A percentile compares a stretch with the other conserved stretches of the same genome.
Evolutionary conservation across 768 basidiomycete genomes (phyloP).

Genomic region (Rhizopogon vesiculosus): DNA sequence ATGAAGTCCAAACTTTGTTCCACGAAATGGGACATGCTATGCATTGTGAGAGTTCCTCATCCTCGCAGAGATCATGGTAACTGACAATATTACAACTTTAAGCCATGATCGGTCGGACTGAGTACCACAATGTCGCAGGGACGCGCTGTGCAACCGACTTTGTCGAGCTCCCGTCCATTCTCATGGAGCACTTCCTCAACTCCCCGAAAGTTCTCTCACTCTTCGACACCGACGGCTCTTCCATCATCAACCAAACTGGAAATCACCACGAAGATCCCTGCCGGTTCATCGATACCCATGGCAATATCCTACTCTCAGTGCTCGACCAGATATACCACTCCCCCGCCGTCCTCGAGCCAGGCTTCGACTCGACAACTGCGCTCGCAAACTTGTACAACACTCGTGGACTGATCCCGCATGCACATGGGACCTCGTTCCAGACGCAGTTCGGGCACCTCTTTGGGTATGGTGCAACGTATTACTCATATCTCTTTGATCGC

Average conservation of each 20-base stretch:
- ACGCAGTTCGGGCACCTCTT: conserved; percentile 94
- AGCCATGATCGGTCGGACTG: conserved; percentile 98
- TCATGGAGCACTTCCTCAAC: conserved; percentile 97
- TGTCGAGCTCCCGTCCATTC: conserved; percentile 94
- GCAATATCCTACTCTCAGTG: conserved; percentile 83
- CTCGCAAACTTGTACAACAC: conserved; percentile 58
- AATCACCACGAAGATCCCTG: conserved; percentile 75
- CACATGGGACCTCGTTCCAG: conserved; percentile 86
- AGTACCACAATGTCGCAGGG: conserved; percentile 96
- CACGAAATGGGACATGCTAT: conserved; percentile 99
- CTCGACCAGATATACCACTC: conserved; percentile 93
- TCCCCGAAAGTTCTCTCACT: conserved; percentile 81
- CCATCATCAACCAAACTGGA: conserved; percentile 42
- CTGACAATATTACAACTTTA: conserved; percentile 1
- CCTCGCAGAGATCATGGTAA: conserved; percentile 1
- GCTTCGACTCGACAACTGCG: conserved; percentile 72
- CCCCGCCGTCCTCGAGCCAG: conserved; percentile 41
- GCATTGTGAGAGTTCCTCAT: conserved; percentile 71
- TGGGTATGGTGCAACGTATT: conserved; percentile 97
- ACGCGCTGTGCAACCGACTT: conserved; percentile 98
- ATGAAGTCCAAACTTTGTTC: conserved; percentile 90
- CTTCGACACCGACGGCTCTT: conserved; percentile 53
- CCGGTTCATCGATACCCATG: conserved; percentile 81
- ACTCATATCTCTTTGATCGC: conserved; percentile 94
- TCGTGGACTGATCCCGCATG: conserved; percentile 79